These are phyloP conservation scores for Naganishia liquefaciens DNA, from an alignment of 1,284 basidiomycete species.

Conservation along the genomic window DNA sequence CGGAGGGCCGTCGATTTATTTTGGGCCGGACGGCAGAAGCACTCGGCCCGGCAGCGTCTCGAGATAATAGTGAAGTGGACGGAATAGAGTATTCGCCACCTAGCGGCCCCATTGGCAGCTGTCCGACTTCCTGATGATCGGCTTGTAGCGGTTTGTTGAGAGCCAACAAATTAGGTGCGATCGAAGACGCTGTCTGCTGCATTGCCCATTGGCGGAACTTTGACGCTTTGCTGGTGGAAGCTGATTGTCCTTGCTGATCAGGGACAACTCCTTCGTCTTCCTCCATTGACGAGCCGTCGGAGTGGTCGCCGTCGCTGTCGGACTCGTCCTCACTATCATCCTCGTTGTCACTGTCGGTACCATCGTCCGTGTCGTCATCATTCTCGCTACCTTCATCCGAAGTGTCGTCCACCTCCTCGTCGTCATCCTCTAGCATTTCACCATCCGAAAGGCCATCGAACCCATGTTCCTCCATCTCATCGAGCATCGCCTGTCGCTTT, in stretches of 20 bases:
- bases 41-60: constrained; percentile 39
- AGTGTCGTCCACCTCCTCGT: constrained; percentile 32
- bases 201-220: constrained; percentile 85
- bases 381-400: constrained; percentile 27
- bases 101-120: constrained; percentile 50
- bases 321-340: constrained; percentile 29
- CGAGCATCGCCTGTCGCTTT: constrained; percentile 34
- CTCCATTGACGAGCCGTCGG: constrained; percentile 37
- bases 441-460: constrained; percentile 26
- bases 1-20: constrained; percentile 69
- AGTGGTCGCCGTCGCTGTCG: constrained; percentile 39
- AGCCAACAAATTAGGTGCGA: constrained; percentile 35
- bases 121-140: constrained; percentile 37
- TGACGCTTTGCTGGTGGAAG: constrained; percentile 43
- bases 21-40: constrained; percentile 57
- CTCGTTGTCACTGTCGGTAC: background rate
- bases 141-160: constrained; percentile 32
- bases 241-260: constrained; percentile 31
- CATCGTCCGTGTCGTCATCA: constrained; percentile 5
- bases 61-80: constrained; percentile 45
- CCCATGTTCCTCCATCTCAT: constrained; percentile 29
- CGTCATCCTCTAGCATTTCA: constrained; percentile 30
- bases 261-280: constrained; percentile 36
- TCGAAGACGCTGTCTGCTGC: constrained; percentile 59
- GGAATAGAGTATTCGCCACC: constrained; percentile 48